These are phyloP conservation scores for Melaleuca quinquenervia DNA, from an alignment of 345 rosid genomes.

Conservation along the genomic window DNA sequence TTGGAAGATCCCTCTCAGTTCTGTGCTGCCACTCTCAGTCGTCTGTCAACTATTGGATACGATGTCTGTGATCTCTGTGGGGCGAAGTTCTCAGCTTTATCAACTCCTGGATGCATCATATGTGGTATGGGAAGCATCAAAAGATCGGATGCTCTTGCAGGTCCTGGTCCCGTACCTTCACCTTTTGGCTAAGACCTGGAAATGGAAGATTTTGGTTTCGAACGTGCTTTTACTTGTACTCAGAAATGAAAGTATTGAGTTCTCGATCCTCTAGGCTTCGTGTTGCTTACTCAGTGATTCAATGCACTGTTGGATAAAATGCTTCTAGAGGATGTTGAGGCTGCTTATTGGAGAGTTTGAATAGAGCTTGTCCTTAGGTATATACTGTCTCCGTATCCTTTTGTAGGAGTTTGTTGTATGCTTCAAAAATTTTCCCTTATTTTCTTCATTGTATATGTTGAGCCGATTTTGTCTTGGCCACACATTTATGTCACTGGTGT, in stretches of 20 bases:
- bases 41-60: constrained; percentile 89
- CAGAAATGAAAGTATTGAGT: neutral
- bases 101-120: constrained; percentile 85
- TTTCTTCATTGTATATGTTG: neutral
- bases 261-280: neutral
- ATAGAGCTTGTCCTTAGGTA: neutral
- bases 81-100: constrained; percentile 84
- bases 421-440: neutral
- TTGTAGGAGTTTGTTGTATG: neutral
- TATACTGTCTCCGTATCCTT: neutral
- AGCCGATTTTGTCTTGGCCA: neutral
- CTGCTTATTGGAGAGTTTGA: neutral
- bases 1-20: constrained; percentile 92
- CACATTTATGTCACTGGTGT: neutral
- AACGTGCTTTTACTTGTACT: neutral
- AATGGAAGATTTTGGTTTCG: neutral
- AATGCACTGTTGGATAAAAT: neutral
- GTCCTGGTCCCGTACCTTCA: constrained; percentile 53
- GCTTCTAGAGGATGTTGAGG: neutral
- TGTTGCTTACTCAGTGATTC: neutral
- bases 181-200: constrained; percentile 60
- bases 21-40: constrained; percentile 91
- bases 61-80: constrained; percentile 97
- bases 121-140: constrained; percentile 98
- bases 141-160: constrained; percentile 83